Base-by-base conservation (phyloP, 2,329 filamentous ascomycete species). In the Samsoniella hepiali region DNA sequence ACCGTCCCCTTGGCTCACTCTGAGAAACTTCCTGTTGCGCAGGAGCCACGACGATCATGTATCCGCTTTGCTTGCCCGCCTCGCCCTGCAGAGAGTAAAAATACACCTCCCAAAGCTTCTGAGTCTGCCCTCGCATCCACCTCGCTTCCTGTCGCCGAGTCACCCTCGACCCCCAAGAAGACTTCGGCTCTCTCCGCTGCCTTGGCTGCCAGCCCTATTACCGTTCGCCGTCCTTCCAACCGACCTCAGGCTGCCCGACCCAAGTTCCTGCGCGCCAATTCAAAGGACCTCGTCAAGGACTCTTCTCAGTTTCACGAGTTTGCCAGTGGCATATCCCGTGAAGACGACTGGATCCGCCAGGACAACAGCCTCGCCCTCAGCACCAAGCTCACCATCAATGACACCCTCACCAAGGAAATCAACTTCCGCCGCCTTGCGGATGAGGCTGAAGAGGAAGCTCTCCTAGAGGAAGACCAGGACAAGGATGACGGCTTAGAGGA, bases 391-490 rank as follows among this genome's bases (percentile, higher is more conserved):
- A 98, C 93, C 4, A 88, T 99, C 67, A 88, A 89, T 68, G 95
- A 98, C 73, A 96, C 93, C 5, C 82, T 99, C 68, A 84, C 87
- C 73, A 96, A 96, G 76, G 95, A 99, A 77, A 93, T 92, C 66
- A 87, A 87, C 36, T 95, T 99, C 66, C 89, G 94, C 56, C 88
- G 90, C 66, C 79, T 98, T 32, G 94, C 88, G 55, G 89, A 91
- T 72, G 94, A 99, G 76, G 95, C 88, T 1, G 95, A 98, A 72
- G 91, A 96, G 70, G 95, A 98, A 76, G 93, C 88, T 4, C 79
- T 89, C 10, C 82, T 90, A 62, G 89, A 91, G 63, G 88, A 91
- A 57, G 87, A 89, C n/a, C 87, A 88, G 8, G 73, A 75, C 2
- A 77, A 78, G 9, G 77, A 79, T 13, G 72, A 75, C 3, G 72